phyloP scores from a whole-genome alignment of 768 basidiomycete genomes.

The Nidularia pulvinata region DNA sequence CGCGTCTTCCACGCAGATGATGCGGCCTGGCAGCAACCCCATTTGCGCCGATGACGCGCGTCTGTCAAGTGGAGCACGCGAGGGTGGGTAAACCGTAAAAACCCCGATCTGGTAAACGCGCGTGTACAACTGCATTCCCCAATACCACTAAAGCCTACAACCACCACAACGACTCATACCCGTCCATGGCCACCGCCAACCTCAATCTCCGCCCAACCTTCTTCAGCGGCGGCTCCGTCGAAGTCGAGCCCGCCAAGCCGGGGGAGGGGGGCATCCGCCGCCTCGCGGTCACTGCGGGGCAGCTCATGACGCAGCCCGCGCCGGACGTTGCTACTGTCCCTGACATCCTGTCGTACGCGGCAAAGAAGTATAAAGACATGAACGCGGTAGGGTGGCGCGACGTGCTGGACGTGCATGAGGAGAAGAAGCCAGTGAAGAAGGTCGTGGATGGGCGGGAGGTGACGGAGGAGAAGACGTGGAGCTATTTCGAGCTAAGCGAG shows the following conservation, averaged over 20 bases:
- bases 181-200: no score
- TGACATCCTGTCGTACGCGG: constrained; percentile 77
- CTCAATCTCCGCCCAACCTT: constrained; percentile 9
- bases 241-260: constrained; percentile 39
- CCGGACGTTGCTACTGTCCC: constrained; percentile 81
- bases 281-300: constrained; percentile 50
- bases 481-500: constrained; percentile 89
- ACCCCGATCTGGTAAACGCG: no score
- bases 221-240: constrained; percentile 66
- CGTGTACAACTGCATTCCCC: no score
- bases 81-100: no score
- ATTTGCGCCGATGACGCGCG: no score
- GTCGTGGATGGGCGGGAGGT: constrained; percentile 80
- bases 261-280: constrained; percentile 63
- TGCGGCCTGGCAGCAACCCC: no score
- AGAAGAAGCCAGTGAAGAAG: constrained; percentile 91
- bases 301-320: constrained; percentile 60
- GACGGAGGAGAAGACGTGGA: constrained; percentile 93
- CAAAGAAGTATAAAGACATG: constrained; percentile 71
- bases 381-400: constrained; percentile 84
- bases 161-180: no score
- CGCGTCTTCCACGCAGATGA: no score
- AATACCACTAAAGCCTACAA: no score
- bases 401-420: constrained; percentile 67
- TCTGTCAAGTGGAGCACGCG: no score